Percentiles rank a stretch among this genome's conserved stretches.
Conservation (phyloP, 2,329 filamentous ascomycete species). For the Phialophora tarda region DNA sequence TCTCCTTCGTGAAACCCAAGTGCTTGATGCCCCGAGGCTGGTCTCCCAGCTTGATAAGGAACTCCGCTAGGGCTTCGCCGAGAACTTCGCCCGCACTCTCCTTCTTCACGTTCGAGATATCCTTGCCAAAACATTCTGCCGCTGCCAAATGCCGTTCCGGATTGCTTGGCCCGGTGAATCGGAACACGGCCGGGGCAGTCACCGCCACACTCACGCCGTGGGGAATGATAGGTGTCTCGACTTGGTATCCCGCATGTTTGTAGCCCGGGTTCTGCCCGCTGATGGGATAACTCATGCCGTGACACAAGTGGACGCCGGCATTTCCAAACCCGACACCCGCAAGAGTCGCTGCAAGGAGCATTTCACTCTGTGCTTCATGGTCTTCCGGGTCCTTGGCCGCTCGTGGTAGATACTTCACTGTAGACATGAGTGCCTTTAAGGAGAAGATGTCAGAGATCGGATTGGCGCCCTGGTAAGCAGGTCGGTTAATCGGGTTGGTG, state of each 20-base stretch:
- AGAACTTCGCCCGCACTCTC: slow-evolving; percentile 90
- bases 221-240: slow-evolving; percentile 80
- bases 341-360: slow-evolving; percentile 91
- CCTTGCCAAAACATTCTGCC: slow-evolving; percentile 88
- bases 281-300: slow-evolving; percentile 97
- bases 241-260: slow-evolving; percentile 83
- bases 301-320: slow-evolving; percentile 88
- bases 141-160: slow-evolving; percentile 89
- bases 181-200: slow-evolving; percentile 90
- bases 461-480: slow-evolving; percentile 96
- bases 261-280: slow-evolving; percentile 94
- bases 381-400: slow-evolving; percentile 88
- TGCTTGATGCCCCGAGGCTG: slow-evolving; percentile 86
- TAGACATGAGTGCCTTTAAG: slow-evolving; percentile 78
- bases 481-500: slow-evolving; percentile 84
- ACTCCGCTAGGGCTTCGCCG: slow-evolving; percentile 78
- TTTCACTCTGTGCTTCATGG: slow-evolving; percentile 88
- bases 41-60: slow-evolving; percentile 82
- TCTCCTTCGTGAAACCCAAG: slow-evolving; percentile 75
- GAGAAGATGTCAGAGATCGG: slow-evolving; percentile 98
- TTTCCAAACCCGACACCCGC: slow-evolving; percentile 98
- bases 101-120: slow-evolving; percentile 82
- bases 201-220: slow-evolving; percentile 96
- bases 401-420: slow-evolving; percentile 89
- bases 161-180: slow-evolving; percentile 88